phyloP scores from a whole-genome alignment of 208 protist genomes.

The Herpetomonas tarakana region DNA sequence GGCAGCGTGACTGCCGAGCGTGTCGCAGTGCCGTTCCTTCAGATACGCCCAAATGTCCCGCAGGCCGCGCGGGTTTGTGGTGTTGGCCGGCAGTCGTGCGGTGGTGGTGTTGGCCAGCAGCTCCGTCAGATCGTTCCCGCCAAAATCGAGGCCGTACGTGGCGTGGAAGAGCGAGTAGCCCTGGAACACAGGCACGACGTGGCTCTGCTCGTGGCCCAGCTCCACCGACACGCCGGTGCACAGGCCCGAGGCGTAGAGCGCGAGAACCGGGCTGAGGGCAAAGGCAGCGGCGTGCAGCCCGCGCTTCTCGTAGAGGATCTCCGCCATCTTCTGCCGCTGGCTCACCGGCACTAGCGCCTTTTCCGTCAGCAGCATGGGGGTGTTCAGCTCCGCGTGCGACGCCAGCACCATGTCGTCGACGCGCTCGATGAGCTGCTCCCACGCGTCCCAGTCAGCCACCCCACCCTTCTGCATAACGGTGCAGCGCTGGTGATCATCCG shows the following conservation, averaged over 20 bases:
- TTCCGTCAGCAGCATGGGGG: conserved; percentile 87
- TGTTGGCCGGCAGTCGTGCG: conserved; percentile 25
- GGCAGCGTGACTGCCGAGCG: conserved; percentile 25
- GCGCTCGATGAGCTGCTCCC: conserved; percentile 73
- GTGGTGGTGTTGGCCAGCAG: conserved; percentile 24
- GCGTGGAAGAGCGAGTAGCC: conserved; percentile 93
- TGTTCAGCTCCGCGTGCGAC: conserved; percentile 40
- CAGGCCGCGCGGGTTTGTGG: conserved; percentile 34
- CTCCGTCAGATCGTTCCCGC: conserved; percentile 69
- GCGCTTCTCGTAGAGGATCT: conserved; percentile 90
- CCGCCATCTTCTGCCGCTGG: conserved; percentile 82
- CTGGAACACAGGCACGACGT: conserved; percentile 98
- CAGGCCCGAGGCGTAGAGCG: conserved; percentile 85
- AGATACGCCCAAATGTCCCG: conserved; percentile 75
- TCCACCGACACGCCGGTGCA: conserved; percentile 93
- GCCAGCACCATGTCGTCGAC: conserved; percentile 70
- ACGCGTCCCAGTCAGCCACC: conserved; percentile 82
- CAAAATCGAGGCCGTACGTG: conserved; percentile 77
- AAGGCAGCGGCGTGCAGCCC: conserved; percentile 60
- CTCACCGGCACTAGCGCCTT: conserved; percentile 75
- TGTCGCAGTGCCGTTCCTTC: conserved; percentile 81
- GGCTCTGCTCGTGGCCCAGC: conserved; percentile 95
- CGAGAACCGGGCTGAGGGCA: conserved; percentile 72
- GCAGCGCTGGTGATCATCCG: conserved; percentile 18
- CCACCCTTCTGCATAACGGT: conserved; percentile 63